Conservation (phyloP, 345 rosid species). For the Leavenworthia alabamica region DNA sequence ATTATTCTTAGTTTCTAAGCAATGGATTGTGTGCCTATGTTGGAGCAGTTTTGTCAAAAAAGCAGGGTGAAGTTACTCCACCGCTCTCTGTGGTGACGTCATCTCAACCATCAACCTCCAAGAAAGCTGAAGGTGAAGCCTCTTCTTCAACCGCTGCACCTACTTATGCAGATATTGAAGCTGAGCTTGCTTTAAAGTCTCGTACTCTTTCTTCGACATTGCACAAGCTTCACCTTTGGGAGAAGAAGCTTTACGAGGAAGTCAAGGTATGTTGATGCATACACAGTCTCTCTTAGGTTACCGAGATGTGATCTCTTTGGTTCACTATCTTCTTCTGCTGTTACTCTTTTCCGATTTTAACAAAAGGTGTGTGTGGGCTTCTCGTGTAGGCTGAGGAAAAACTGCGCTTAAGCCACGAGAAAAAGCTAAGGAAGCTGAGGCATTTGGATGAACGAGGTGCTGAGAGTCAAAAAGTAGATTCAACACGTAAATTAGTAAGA, state of each 20-base stretch:
- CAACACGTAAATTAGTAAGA: slow-evolving; percentile 48
- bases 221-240: slow-evolving; percentile 85
- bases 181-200: slow-evolving; percentile 57
- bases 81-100: slow-evolving; percentile 40
- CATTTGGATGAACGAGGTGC: slow-evolving; percentile 73
- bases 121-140: slow-evolving; percentile 14
- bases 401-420: slow-evolving; percentile 64
- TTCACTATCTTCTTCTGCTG: neutral
- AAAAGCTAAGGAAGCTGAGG: slow-evolving; percentile 56
- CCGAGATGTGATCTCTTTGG: neutral
- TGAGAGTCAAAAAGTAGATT: slow-evolving; percentile 49
- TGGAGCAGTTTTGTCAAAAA: slow-evolving; percentile 49
- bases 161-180: slow-evolving; percentile 44
- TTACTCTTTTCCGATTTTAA: neutral
- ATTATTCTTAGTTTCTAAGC: neutral
- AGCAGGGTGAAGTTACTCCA: slow-evolving; percentile 49
- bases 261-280: slow-evolving; percentile 58
- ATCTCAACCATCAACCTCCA: slow-evolving; percentile 57
- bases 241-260: slow-evolving; percentile 79
- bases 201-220: slow-evolving; percentile 78
- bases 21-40: neutral
- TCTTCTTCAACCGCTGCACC: slow-evolving; percentile 31
- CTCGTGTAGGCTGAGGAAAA: slow-evolving; percentile 71
- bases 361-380: neutral
- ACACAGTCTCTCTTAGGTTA: neutral